Base-by-base conservation (phyloP, 2,329 filamentous ascomycete species). In the Aschersonia sp. region DNA sequence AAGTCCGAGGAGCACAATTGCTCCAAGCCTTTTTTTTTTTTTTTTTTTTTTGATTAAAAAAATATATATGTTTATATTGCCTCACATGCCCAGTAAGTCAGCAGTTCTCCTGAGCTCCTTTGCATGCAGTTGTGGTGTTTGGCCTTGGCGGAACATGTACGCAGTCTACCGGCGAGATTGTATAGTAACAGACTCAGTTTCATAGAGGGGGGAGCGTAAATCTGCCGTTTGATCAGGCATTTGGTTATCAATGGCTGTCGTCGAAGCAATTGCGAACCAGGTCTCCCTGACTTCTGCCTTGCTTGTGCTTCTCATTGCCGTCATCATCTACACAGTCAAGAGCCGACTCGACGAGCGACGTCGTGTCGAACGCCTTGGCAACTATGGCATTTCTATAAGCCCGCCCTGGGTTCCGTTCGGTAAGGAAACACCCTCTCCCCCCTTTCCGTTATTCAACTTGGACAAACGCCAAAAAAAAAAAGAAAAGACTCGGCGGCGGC, bases 241-340 rank as follows among this genome's bases (percentile, higher is more conserved):
- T 22, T 22, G 22, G 22, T 22, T 22, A 3, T 22, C 22, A 22
- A 76, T 76, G 67, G 66, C 75, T 54, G 60, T 77, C 29, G 59
- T 79, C 45, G 75, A 78, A 54, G 55, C 64, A 35, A 48, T 73
- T 32, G 44, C 74, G 51, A 62, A 65, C 49, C 60, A 67, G 49
- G 54, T 70, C 56, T 74, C 74, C 48, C 53, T 66, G 46, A 66
- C 62, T 49, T 58, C 60, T 46, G 52, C 66, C 14, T 48, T 66
- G 44, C 45, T 70, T 32, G 59, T 68, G 51, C 30, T 68, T 35
- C 50, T 66, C 5, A 60, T 60, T 43, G 55, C 63, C 9, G 66
- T 67, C 44, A 48, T 64, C 5, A 43, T 73, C 42, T 66, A 66
- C 49, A 61, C 56, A n/a, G 45, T 67, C 40, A 51, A 65, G 31